These are phyloP conservation scores for Sorghum bicolor DNA, from an alignment of 176 grass and related monocot species.

Conservation along the genomic window DNA sequence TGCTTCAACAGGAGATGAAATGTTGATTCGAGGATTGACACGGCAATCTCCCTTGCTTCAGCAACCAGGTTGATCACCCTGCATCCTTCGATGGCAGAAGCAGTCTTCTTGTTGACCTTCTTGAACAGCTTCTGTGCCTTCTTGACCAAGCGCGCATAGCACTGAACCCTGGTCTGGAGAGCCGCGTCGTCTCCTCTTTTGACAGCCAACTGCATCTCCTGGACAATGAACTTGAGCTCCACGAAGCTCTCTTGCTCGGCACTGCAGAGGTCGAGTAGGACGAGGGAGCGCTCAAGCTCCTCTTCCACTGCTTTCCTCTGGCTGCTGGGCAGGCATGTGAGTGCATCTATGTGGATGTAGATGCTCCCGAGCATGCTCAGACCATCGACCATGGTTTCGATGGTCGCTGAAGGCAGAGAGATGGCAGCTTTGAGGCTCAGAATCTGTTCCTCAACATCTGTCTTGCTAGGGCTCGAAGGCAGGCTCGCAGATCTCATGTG, in stretches of 20 bases:
- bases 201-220: slow-evolving; percentile 23
- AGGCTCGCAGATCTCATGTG: not conserved
- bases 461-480: not conserved
- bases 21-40: not conserved
- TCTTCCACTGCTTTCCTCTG: slow-evolving; percentile 47
- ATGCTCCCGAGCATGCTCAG: slow-evolving; percentile 17
- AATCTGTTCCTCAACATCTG: slow-evolving; percentile 4
- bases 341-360: slow-evolving; percentile 21
- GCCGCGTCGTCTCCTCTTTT: slow-evolving; percentile 25
- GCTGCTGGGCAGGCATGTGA: slow-evolving; percentile 38
- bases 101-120: not conserved
- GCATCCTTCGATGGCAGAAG: not conserved
- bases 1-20: not conserved
- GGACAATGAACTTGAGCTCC: slow-evolving; percentile 25
- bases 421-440: slow-evolving; percentile 7
- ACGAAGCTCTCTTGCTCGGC: slow-evolving; percentile 27
- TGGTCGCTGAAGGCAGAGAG: not conserved
- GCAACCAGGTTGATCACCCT: not conserved
- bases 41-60: not conserved
- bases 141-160: not conserved
- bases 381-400: not conserved
- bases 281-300: slow-evolving; percentile 41
- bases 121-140: not conserved
- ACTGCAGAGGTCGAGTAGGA: slow-evolving; percentile 43
- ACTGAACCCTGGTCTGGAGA: slow-evolving; percentile 16